Conservation (phyloP, 768 basidiomycete species). For the Boletus bicolor region DNA sequence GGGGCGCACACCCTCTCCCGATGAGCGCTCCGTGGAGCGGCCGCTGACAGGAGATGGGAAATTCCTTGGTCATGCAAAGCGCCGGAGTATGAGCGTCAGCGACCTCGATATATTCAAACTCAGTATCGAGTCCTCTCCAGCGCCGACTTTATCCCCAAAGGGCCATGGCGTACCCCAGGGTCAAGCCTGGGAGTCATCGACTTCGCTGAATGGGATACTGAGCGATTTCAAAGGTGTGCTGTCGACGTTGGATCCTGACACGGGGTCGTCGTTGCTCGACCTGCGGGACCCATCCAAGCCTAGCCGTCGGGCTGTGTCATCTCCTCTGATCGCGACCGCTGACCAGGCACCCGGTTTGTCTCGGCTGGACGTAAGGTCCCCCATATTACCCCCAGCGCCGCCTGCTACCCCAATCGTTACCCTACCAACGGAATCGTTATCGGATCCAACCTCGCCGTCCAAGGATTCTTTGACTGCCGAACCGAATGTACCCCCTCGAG, state of each 20-base stretch:
- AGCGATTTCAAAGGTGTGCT: slow-evolving; percentile 73
- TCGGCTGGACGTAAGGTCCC: slow-evolving; percentile 20
- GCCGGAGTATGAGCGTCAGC: slow-evolving; percentile 73
- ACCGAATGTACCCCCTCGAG: slow-evolving; percentile 30
- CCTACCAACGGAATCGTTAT: slow-evolving; percentile 22
- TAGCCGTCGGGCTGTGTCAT: slow-evolving; percentile 39
- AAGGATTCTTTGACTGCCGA: slow-evolving; percentile 44
- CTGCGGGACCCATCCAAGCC: slow-evolving; percentile 65
- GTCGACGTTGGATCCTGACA: slow-evolving; percentile 58
- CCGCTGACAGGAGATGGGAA: slow-evolving; percentile 25
- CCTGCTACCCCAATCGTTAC: slow-evolving; percentile 24
- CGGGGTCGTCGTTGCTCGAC: slow-evolving; percentile 50
- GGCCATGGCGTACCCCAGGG: slow-evolving; percentile 23
- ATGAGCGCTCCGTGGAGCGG: slow-evolving; percentile 29
- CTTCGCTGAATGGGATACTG: slow-evolving; percentile 58
- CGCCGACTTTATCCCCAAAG: slow-evolving; percentile 37
- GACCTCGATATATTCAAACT: slow-evolving; percentile 56
- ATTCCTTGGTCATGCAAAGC: slow-evolving; percentile 40
- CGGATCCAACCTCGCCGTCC: slow-evolving; percentile 43
- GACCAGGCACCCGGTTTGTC: slow-evolving; percentile 24
- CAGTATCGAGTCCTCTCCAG: slow-evolving; percentile 35
- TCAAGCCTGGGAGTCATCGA: slow-evolving; percentile 40
- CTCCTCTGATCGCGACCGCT: slow-evolving; percentile 37
- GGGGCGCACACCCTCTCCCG: slow-evolving; percentile 31
- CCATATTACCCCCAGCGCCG: slow-evolving; percentile 14